phyloP scores from a whole-genome alignment of 2,329 filamentous ascomycete species.

The Cryphonectria radicalis region DNA sequence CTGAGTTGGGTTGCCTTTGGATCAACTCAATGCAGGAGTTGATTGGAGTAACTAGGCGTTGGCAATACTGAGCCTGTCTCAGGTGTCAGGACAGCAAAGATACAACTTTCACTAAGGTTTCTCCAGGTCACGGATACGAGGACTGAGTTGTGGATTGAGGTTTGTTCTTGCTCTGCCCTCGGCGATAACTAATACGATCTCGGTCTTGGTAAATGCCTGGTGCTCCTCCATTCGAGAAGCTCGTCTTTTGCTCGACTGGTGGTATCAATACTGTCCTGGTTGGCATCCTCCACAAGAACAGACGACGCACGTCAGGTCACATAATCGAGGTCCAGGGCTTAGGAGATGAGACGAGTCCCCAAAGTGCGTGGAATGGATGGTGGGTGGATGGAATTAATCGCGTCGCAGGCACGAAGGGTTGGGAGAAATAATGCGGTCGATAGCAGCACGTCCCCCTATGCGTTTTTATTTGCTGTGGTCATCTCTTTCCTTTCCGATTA shows the following conservation, averaged over 20 bases:
- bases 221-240: no score
- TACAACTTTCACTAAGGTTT: no score
- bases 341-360: neutral
- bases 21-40: neutral
- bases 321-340: neutral
- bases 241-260: no score
- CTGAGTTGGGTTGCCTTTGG: neutral
- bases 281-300: no score
- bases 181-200: no score
- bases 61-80: no score
- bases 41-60: neutral
- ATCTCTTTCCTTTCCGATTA: neutral
- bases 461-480: neutral
- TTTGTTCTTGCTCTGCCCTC: no score
- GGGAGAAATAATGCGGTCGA: neutral
- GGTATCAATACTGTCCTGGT: no score
- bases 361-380: neutral
- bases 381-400: neutral
- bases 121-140: no score
- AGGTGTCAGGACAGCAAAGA: no score
- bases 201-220: no score
- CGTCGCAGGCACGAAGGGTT: neutral
- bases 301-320: neutral
- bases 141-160: no score
- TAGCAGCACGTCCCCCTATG: neutral